Base-by-base conservation (phyloP, 1,139 yeast genomes). In the Pichia sp. region DNA sequence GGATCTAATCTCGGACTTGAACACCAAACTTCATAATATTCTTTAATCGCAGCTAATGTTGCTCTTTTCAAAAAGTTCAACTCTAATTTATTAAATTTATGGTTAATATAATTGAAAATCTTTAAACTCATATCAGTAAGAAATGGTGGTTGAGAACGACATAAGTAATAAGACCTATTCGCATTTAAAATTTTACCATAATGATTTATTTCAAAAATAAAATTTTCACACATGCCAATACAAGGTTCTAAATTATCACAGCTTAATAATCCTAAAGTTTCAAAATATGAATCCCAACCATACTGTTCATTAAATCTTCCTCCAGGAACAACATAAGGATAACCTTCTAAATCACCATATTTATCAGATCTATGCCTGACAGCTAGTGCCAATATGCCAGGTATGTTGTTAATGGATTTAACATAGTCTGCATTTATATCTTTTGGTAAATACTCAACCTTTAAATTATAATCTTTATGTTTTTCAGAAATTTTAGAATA, bases 281-380 rank as follows among this genome's bases (percentile, higher is more conserved):
- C 92, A 83, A 94, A 85, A 61, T 92, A 92, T 2, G 97, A 87
- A 63, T 92, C 98, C 98, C 98, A 92, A 8, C 98, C 98, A 59
- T 92, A 92, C 46, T 89, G 74, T 65, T 92, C 98, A 64, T 94
- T 94, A 65, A 92, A 92, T 51, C 98, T 71, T 23, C 98, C 98
- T 16, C 98, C 98, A 1, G 98, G 98, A 10, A 92, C 98, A 24
- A 87, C 86, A 62, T 90, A 92, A 0, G 96, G 96, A 58, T 78
- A 82, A 30, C 87, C 87, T 37, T 75, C 68, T 41, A 86, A 63
- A 51, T 60, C 62, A 10, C 50, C 61, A 41, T 55, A 55, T 28
- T 42, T 41, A 16, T 51, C 52, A 7, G 59, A 50, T 22, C 66
- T 70, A 45, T 67, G 67, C 22, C 46, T 44, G 70, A 87, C 77